A percentile compares a stretch with the other conserved stretches of the same genome.
These are phyloP conservation scores for Pleurotus platypus DNA, from an alignment of 768 basidiomycete genomes.

Conservation along the genomic window DNA sequence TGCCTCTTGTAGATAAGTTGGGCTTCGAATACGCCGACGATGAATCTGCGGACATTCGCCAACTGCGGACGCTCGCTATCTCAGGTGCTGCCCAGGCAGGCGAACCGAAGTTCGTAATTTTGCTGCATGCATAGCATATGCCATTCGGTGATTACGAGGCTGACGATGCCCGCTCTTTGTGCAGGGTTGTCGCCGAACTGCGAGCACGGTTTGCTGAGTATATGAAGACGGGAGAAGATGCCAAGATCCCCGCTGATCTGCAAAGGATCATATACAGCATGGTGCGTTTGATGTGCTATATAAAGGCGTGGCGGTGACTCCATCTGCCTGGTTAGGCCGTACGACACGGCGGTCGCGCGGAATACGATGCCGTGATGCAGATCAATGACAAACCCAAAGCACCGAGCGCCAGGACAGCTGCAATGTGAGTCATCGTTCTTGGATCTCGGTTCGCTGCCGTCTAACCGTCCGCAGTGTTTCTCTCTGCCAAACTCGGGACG, in stretches of 20 bases:
- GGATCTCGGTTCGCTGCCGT: not conserved
- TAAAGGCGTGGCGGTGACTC: not conserved
- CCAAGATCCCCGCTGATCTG: slow-evolving; percentile 78
- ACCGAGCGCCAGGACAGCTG: slow-evolving; percentile 66
- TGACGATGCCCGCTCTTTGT: not conserved
- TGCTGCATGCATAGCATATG: too few relatives aligned
- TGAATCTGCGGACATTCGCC: slow-evolving; percentile 66
- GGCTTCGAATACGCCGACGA: slow-evolving; percentile 69
- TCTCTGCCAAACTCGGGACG: slow-evolving; percentile 58
- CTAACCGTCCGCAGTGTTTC: slow-evolving; percentile 43
- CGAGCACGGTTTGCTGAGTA: slow-evolving; percentile 67
- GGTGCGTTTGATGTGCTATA: slow-evolving; percentile 31
- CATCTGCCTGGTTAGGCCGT: slow-evolving; percentile 47
- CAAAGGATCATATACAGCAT: slow-evolving; percentile 49
- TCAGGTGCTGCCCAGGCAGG: slow-evolving; percentile 34
- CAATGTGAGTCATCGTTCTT: slow-evolving; percentile 46
- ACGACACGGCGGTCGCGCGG: slow-evolving; percentile 64
- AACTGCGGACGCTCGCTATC: slow-evolving; percentile 76
- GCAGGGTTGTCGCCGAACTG: slow-evolving; percentile 74
- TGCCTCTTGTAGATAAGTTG: slow-evolving; percentile 72
- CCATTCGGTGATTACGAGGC: not conserved
- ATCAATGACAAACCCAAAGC: slow-evolving; percentile 73
- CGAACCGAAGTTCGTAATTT: slow-evolving; percentile 22
- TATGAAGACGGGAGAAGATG: slow-evolving; percentile 69
- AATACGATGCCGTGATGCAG: slow-evolving; percentile 69